Evolutionary conservation across 805 yeast species (phyloP).

Genomic region (Dipodascus albidus): DNA sequence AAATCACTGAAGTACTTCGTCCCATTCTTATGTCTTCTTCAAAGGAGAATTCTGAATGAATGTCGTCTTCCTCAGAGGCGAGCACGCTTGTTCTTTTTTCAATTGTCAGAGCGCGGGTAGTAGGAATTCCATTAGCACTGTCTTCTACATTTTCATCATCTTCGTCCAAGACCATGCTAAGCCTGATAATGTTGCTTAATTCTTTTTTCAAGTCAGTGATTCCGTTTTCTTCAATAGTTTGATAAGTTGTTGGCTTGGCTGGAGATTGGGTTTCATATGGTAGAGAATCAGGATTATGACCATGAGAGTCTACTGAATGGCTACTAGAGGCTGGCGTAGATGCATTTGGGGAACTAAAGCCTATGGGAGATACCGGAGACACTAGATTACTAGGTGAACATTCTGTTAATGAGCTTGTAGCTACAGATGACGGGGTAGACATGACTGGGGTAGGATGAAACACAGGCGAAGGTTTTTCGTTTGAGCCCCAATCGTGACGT

Average conservation of each 20-base stretch:
- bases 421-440: not conserved
- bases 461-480: not conserved
- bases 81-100: not conserved
- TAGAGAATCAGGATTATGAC: not conserved
- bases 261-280: not conserved
- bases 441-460: not conserved
- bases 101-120: not conserved
- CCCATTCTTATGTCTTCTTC: constrained; percentile 32
- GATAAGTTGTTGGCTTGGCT: not conserved
- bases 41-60: constrained; percentile 36
- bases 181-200: not conserved
- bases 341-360: not conserved
- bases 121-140: not conserved
- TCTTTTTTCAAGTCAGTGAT: not conserved
- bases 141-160: constrained; percentile 8
- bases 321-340: not conserved
- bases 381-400: not conserved
- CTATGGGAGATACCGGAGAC: not conserved
- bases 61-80: constrained; percentile 10
- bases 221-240: not conserved
- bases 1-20: constrained; percentile 41
- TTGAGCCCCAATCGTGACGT: constrained; percentile 38
- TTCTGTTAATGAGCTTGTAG: not conserved
- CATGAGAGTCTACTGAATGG: not conserved
- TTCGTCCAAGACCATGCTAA: constrained; percentile 6